Conservation (phyloP, 1,139 yeast species). For the Protomyces lactucae-debilis region DNA sequence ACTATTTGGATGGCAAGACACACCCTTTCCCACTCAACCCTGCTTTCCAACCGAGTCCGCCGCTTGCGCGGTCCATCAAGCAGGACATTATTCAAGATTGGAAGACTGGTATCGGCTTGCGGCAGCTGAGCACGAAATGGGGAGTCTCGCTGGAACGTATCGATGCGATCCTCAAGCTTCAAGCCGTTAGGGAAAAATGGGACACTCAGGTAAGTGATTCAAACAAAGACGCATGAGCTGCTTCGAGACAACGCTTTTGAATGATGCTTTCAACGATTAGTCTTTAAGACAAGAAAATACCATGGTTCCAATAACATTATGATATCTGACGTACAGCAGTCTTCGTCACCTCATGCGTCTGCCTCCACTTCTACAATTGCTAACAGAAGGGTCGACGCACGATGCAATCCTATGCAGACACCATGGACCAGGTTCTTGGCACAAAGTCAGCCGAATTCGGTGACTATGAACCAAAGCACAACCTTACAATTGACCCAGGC, state of each 20-base stretch:
- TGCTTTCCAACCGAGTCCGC: constrained; percentile 10
- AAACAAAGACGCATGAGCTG: neutral
- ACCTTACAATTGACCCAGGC: constrained; percentile 10
- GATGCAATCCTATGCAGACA: constrained; percentile 10
- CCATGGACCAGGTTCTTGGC: constrained; percentile 17
- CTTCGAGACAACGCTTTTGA: neutral
- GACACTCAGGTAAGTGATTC: constrained; percentile 1
- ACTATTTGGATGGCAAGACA: constrained; percentile 16
- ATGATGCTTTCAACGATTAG: constrained; percentile 16
- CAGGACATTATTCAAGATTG: constrained; percentile 4
- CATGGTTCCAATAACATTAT: constrained; percentile 7
- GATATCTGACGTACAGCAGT: neutral
- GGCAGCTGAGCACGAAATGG: constrained; percentile 13
- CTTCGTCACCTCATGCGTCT: neutral
- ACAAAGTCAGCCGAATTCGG: neutral
- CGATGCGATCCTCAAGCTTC: constrained; percentile 20
- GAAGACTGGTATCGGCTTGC: constrained; percentile 5
- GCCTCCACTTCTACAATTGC: neutral
- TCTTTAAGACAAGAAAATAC: constrained; percentile 18
- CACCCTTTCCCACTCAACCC: constrained; percentile 23
- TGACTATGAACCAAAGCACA: neutral
- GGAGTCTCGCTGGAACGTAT: constrained; percentile 14
- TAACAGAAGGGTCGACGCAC: constrained; percentile 1
- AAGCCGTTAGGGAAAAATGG: neutral
- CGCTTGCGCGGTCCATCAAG: neutral